Conservation (phyloP, 2,329 filamentous ascomycete genomes). For the Akanthomyces lecanii region DNA sequence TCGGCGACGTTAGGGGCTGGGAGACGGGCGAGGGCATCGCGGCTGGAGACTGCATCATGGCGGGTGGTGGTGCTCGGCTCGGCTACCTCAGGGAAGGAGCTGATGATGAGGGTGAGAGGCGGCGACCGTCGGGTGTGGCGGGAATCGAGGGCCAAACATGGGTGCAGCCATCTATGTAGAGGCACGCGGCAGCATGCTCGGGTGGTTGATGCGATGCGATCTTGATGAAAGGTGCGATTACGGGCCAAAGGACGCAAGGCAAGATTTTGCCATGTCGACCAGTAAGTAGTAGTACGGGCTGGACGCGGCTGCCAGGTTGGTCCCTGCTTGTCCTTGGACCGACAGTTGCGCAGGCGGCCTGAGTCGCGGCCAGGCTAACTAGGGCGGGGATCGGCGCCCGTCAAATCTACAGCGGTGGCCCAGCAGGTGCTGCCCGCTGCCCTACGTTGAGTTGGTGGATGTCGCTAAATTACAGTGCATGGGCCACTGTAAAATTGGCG, state of each 20-base stretch:
- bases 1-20: neutral
- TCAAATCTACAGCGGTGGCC: too few species aligned
- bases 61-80: neutral
- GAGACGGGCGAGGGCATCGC: conserved; percentile 6
- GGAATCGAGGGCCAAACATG: neutral
- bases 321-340: neutral
- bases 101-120: neutral
- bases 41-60: conserved; percentile 5
- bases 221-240: neutral
- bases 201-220: neutral
- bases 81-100: neutral
- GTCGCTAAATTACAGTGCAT: too few species aligned
- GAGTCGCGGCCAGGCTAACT: too few species aligned
- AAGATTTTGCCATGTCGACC: neutral
- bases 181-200: neutral
- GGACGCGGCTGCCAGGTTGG: too few species aligned
- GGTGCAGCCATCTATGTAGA: neutral
- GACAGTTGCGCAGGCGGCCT: neutral
- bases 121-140: neutral
- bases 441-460: too few species aligned
- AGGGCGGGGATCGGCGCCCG: too few species aligned
- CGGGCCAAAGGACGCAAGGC: neutral
- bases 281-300: too few species aligned
- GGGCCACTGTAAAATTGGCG: too few species aligned
- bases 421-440: too few species aligned